Conservation (phyloP, 2,329 filamentous ascomycete genomes). For the Dactylellina leptospora region DNA sequence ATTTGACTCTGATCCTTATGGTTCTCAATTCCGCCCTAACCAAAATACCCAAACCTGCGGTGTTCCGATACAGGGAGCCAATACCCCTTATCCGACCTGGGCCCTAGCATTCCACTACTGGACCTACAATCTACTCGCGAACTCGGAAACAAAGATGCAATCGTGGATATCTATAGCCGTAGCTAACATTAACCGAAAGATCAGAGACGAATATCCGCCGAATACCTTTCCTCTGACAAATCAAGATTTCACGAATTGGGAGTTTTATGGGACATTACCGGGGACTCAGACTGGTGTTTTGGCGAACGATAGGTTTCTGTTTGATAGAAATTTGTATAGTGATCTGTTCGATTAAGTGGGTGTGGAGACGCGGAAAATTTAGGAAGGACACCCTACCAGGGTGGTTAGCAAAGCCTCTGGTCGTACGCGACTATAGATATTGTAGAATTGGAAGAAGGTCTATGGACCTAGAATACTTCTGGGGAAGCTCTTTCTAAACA, state of each 20-base stretch:
- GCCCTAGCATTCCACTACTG: slow-evolving; percentile 7
- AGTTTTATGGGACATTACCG: neutral
- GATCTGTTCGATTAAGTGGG: neutral
- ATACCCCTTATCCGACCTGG: neutral
- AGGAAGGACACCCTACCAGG: too few relatives aligned
- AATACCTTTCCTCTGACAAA: neutral
- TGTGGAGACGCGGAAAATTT: neutral
- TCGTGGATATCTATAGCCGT: slow-evolving; percentile 1
- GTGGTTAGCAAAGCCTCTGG: too few relatives aligned
- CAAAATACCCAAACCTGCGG: slow-evolving; percentile 4
- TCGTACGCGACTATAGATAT: too few relatives aligned
- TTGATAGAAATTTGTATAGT: neutral
- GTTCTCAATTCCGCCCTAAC: neutral
- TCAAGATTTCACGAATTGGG: slow-evolving; percentile 3
- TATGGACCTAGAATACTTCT: too few relatives aligned
- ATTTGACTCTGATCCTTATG: neutral
- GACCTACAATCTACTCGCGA: slow-evolving; percentile 1
- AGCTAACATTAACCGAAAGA: slow-evolving; percentile 5
- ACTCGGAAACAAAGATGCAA: slow-evolving; percentile 11
- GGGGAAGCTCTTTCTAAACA: too few relatives aligned
- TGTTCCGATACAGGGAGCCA: neutral
- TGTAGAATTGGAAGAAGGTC: too few relatives aligned
- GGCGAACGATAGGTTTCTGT: slow-evolving; percentile 1
- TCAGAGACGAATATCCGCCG: slow-evolving; percentile 4
- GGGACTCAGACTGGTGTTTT: neutral